Conservation (phyloP, 768 basidiomycete species). For the Scleroderma bovista region DNA sequence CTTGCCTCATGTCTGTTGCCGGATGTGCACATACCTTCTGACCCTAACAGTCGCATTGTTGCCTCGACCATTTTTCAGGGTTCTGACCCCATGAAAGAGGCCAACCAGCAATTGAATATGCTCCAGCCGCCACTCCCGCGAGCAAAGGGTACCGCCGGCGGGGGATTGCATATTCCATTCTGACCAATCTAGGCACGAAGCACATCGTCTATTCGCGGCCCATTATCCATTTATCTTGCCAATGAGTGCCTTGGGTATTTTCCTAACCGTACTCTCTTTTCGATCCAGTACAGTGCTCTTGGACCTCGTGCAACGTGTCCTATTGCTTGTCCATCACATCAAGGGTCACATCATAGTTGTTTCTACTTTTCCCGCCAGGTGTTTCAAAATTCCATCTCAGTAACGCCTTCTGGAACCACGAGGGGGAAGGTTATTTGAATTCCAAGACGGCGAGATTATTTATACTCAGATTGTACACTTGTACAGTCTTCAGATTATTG, state of each 20-base stretch:
- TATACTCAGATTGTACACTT: not conserved
- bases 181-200: too few relatives aligned
- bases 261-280: too few relatives aligned
- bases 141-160: too few relatives aligned
- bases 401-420: not conserved
- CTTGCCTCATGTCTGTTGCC: not conserved
- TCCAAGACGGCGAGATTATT: not conserved
- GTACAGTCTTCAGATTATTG: not conserved
- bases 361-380: not conserved
- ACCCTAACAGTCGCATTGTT: not conserved
- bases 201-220: too few relatives aligned
- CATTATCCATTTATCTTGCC: too few relatives aligned
- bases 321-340: too few relatives aligned
- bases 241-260: too few relatives aligned
- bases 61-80: not conserved
- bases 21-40: not conserved
- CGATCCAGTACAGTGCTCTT: too few relatives aligned
- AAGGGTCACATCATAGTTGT: not conserved
- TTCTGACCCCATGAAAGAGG: not conserved
- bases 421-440: not conserved
- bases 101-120: too few relatives aligned
- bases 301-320: too few relatives aligned
- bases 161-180: too few relatives aligned
- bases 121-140: too few relatives aligned
- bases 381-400: not conserved